Evolutionary conservation across 2,329 filamentous ascomycete genomes (phyloP).

Genomic region (Zymoseptoria tritici): DNA sequence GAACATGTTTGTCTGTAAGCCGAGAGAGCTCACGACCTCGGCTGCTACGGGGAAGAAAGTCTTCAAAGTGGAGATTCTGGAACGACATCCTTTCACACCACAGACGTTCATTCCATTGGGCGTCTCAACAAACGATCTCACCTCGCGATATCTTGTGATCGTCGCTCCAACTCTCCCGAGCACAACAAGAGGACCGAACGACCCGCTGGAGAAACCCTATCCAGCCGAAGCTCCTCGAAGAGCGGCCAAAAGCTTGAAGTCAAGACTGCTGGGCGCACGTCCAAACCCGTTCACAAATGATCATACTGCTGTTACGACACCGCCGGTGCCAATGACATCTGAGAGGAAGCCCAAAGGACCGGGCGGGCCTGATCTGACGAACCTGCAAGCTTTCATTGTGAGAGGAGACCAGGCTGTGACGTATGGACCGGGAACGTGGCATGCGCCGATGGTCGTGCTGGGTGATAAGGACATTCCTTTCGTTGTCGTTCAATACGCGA

Average conservation of each 20-base stretch:
- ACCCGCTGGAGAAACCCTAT: conserved; percentile 12
- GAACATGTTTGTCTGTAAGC: conserved; percentile 84
- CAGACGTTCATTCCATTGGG: conserved; percentile 85
- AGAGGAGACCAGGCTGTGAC: conserved; percentile 76
- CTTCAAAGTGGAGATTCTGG: conserved; percentile 67
- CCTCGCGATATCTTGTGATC: conserved; percentile 67
- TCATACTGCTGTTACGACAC: conserved; percentile 29
- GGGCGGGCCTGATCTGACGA: conserved; percentile 64
- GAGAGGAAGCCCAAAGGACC: conserved; percentile 32
- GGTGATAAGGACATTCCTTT: conserved; percentile 69
- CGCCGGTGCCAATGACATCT: conserved; percentile 8
- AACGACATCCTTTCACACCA: conserved; percentile 87
- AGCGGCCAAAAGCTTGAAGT: conserved; percentile 25
- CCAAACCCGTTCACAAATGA: conserved; percentile 46
- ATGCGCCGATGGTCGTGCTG: conserved; percentile 90
- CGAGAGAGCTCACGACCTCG: conserved; percentile 45
- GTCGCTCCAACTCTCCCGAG: conserved; percentile 70
- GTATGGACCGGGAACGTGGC: conserved; percentile 87
- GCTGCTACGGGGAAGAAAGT: conserved; percentile 22
- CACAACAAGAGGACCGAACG: conserved; percentile 1
- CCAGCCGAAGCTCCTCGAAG: conserved; percentile 36
- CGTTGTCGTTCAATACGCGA: conserved; percentile 81
- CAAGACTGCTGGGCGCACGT: conserved; percentile 37
- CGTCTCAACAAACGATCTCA: conserved; percentile 39
- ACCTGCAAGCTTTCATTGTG: conserved; percentile 71